A percentile compares a stretch with the other conserved stretches of the same genome.
Conservation (phyloP, 345 rosid species). For the Mangifera indica region DNA sequence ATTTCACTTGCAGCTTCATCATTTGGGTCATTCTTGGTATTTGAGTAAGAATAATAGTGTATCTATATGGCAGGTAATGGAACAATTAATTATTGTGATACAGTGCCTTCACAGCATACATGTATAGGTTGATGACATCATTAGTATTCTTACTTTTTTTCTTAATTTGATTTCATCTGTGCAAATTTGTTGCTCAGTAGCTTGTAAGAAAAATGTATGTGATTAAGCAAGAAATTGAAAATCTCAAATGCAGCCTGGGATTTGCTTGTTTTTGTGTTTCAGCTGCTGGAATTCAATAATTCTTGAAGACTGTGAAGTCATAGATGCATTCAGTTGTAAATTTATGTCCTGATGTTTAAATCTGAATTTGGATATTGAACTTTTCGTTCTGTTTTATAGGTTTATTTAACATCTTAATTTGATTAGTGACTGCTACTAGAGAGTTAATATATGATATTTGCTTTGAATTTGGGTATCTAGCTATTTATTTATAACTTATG, state of each 20-base stretch:
- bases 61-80: not conserved
- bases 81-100: not conserved
- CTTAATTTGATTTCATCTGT: not conserved
- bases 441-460: not conserved
- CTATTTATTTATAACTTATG: constrained; percentile 4
- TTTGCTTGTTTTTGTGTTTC: not conserved
- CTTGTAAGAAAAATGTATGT: not conserved
- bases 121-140: not conserved
- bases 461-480: not conserved
- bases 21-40: constrained; percentile 3
- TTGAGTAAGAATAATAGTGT: not conserved
- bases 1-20: not conserved
- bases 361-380: too few relatives aligned
- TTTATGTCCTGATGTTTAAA: not conserved
- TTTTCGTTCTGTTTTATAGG: constrained; percentile 3
- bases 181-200: not conserved
- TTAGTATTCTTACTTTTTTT: not conserved
- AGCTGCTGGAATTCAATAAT: not conserved
- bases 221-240: not conserved
- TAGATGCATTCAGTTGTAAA: not conserved
- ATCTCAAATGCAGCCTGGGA: not conserved
- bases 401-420: not conserved
- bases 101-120: not conserved
- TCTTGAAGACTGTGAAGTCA: not conserved
- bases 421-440: constrained; percentile 1